Evolutionary conservation across 352 stramenopile species (phyloP).

Genomic region (Globisporangium acanthophoron): DNA sequence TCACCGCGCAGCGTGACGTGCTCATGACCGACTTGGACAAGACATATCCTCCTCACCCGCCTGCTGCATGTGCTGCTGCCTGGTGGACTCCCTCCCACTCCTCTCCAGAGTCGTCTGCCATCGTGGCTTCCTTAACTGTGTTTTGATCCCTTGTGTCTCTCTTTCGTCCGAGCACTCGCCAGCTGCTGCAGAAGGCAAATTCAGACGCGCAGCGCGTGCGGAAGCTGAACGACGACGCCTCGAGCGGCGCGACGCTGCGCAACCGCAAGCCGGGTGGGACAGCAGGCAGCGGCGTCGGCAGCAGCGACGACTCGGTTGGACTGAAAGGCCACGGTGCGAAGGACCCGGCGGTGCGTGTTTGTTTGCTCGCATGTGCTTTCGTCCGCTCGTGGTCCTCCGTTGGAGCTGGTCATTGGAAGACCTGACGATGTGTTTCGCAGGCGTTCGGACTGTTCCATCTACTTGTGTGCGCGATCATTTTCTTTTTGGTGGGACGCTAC

Average conservation of each 20-base stretch:
- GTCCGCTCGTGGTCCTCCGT: not conserved
- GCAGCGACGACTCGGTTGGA: slow-evolving; percentile 23
- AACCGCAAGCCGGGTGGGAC: slow-evolving; percentile 56
- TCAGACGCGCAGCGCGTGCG: slow-evolving; percentile 54
- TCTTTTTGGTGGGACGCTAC: slow-evolving; percentile 87
- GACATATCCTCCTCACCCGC: slow-evolving; percentile 23
- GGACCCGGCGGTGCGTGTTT: slow-evolving; percentile 44
- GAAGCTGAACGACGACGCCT: slow-evolving; percentile 57
- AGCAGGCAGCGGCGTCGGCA: slow-evolving; percentile 4
- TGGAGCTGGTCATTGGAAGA: not conserved
- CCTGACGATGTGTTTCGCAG: slow-evolving; percentile 16
- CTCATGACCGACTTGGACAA: slow-evolving; percentile 84
- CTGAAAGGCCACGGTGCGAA: slow-evolving; percentile 28
- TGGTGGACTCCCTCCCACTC: not conserved
- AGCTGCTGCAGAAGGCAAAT: slow-evolving; percentile 67
- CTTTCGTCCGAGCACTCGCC: slow-evolving; percentile 25
- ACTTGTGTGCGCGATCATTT: slow-evolving; percentile 83
- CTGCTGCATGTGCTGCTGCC: not conserved
- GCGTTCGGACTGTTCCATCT: slow-evolving; percentile 79
- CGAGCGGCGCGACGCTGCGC: slow-evolving; percentile 38
- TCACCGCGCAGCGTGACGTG: slow-evolving; percentile 81
- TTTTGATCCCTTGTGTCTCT: not conserved
- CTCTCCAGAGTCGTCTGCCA: not conserved
- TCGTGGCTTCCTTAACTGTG: slow-evolving; percentile 15
- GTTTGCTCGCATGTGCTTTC: not conserved